Evolutionary conservation across 345 rosid species (phyloP).

Genomic region (Populus davidiana): DNA sequence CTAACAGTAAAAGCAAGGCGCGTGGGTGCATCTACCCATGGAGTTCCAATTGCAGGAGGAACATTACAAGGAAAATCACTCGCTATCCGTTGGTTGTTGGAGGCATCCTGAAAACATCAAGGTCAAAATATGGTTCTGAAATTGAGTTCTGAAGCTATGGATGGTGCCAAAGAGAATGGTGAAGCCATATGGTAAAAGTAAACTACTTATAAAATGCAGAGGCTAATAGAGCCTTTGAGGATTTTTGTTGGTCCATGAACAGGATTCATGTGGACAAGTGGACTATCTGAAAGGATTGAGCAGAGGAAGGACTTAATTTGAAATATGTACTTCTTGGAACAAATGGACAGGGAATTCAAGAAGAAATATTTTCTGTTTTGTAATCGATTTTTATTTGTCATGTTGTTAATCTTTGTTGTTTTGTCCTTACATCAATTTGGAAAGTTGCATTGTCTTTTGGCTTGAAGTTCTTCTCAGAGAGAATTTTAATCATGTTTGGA

Average conservation of each 20-base stretch:
- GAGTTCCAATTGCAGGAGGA: constrained; percentile 18
- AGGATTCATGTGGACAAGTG: not conserved
- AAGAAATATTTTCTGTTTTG: not conserved
- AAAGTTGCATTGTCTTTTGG: not conserved
- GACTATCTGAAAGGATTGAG: not conserved
- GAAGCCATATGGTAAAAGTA: constrained; percentile 18
- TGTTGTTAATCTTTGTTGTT: not conserved
- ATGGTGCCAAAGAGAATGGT: constrained; percentile 21
- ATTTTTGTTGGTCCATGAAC: constrained; percentile 2
- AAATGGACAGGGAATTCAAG: not conserved
- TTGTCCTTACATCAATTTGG: not conserved
- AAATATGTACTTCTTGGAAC: not conserved
- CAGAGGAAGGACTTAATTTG: not conserved
- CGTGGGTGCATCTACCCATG: constrained; percentile 18
- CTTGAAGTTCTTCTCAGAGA: not conserved
- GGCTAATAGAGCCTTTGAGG: constrained; percentile 22
- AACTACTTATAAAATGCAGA: constrained; percentile 15
- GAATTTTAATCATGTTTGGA: not conserved
- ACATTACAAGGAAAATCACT: constrained; percentile 11
- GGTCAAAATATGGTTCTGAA: constrained; percentile 22
- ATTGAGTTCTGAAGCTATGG: constrained; percentile 21
- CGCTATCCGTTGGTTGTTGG: constrained; percentile 25
- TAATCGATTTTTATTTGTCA: not conserved
- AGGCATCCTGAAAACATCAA: constrained; percentile 10
- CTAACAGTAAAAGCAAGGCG: constrained; percentile 12